Conservation (phyloP, 768 basidiomycete genomes). For the Neoboletus brunneissimus region DNA sequence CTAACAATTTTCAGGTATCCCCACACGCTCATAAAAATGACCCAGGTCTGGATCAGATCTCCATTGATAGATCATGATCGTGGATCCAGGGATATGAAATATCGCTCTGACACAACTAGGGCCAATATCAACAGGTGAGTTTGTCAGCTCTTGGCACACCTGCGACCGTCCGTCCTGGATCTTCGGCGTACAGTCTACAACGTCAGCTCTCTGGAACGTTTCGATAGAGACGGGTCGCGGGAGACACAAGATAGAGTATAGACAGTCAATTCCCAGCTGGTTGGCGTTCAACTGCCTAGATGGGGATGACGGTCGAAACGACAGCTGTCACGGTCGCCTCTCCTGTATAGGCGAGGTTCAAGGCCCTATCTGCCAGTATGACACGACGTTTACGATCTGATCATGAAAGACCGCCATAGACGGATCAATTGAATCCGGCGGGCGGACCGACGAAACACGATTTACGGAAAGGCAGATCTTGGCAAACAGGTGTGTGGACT, state of each 20-base stretch:
- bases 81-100: neutral
- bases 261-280: no score
- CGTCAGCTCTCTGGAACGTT: neutral
- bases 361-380: neutral
- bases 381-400: neutral
- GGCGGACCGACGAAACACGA: neutral
- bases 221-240: neutral
- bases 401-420: neutral
- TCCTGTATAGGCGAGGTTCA: neutral
- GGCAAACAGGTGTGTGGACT: neutral
- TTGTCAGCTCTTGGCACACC: no score
- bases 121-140: neutral
- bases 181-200: neutral
- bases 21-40: neutral
- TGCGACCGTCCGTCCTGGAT: no score
- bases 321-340: conserved; percentile 1
- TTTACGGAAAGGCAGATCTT: neutral
- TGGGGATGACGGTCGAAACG: neutral
- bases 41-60: neutral
- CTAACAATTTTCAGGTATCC: neutral
- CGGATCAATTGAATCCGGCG: neutral
- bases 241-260: neutral
- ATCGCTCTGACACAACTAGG: neutral
- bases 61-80: neutral
- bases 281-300: neutral